A percentile compares a stretch with the other conserved stretches of the same genome.
Evolutionary conservation across 306 rosid species (phyloP).

Genomic region (Trifolium dubium): DNA sequence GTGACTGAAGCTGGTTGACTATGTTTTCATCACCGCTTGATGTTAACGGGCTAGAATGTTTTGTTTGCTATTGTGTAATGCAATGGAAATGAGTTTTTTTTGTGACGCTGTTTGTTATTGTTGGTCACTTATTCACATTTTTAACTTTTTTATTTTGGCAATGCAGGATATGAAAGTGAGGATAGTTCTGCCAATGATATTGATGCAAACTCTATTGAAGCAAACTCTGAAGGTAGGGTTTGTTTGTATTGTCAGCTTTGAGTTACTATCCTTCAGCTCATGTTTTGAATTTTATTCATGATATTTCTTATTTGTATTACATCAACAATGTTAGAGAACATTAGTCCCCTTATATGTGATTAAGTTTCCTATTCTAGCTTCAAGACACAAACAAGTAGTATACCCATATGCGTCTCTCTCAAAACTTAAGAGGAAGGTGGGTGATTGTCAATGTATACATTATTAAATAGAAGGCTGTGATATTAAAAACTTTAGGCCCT

Average conservation of each 20-base stretch:
- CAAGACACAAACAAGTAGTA: neutral
- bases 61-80: neutral
- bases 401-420: neutral
- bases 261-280: conserved; percentile 22
- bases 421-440: no score
- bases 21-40: conserved; percentile 11
- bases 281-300: neutral
- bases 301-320: conserved; percentile 11
- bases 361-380: conserved; percentile 3
- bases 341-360: neutral
- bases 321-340: conserved; percentile 1
- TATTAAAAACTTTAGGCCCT: no score
- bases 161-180: conserved; percentile 74
- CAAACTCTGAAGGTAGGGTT: conserved; percentile 58
- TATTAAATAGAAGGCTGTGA: no score
- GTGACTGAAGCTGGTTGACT: neutral
- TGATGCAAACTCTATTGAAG: conserved; percentile 56
- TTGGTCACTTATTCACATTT: conserved; percentile 1
- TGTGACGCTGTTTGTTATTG: neutral
- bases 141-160: neutral
- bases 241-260: conserved; percentile 33
- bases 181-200: conserved; percentile 69
- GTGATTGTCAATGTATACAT: no score
- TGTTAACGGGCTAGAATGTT: neutral
- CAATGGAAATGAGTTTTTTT: neutral